Evolutionary conservation across 306 rosid genomes (phyloP).

Genomic region (Geum urbanum): DNA sequence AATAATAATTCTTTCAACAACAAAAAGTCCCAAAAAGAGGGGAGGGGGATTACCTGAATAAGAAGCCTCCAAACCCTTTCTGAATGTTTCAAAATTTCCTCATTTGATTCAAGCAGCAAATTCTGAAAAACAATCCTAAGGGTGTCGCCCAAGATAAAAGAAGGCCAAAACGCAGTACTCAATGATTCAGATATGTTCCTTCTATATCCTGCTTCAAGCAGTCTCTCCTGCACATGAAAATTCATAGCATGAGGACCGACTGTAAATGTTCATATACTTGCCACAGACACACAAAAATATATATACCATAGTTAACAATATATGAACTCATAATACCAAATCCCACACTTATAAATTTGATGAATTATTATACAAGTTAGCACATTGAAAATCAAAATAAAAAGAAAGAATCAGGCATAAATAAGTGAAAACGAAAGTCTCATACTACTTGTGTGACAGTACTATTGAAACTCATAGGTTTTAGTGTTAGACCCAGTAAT

Average conservation of each 20-base stretch:
- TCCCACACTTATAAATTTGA: not conserved
- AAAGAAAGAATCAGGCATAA: not conserved
- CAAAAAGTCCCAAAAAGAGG: no score
- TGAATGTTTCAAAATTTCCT: constrained; percentile 76
- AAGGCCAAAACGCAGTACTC: constrained; percentile 79
- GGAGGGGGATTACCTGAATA: constrained; percentile 52
- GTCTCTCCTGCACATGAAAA: constrained; percentile 69
- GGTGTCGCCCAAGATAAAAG: constrained; percentile 81
- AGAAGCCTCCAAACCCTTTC: constrained; percentile 98
- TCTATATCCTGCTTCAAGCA: constrained; percentile 90
- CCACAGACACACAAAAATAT: not conserved
- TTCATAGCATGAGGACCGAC: not conserved
- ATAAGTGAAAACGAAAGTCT: not conserved
- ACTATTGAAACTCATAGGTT: no score
- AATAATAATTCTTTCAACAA: no score
- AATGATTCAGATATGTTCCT: constrained; percentile 49
- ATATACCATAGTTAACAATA: not conserved
- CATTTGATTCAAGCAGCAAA: constrained; percentile 84
- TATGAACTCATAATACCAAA: not conserved
- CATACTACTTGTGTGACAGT: not conserved
- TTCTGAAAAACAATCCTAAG: constrained; percentile 92
- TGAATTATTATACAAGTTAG: not conserved
- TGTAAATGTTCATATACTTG: not conserved
- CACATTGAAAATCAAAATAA: not conserved
- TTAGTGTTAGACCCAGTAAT: not conserved